Base-by-base conservation (phyloP, 1,284 basidiomycete genomes). In the Uromyces viciae-fabae region DNA sequence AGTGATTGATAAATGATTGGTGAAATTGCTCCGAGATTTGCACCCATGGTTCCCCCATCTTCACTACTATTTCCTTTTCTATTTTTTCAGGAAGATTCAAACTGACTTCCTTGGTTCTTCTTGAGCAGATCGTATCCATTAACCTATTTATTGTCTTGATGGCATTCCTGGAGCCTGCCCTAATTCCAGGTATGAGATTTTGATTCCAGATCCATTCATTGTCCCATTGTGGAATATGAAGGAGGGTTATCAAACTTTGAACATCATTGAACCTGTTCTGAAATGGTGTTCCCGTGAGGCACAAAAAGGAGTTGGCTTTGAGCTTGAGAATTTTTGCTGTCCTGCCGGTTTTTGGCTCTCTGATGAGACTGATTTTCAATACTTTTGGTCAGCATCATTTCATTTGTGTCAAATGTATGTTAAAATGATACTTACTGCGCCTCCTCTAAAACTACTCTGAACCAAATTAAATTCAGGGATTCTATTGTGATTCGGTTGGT, bases 51-150 rank as follows among this genome's bases (percentile, higher is more conserved):
- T 69, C 42, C 4, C 66, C 66, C 40, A 69, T 46, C 7, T 9
- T 69, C 66, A 69, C 66, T 14, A 46, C 4, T 25, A 69, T 31
- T 14, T 17, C 66, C 15, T 0, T 46, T 31, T 69, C 66, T 25
- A 69, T 28, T 42, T 69, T 69, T 28, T 31, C 46, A 1, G 66
- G 66, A 46, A 69, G 38, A 69, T 69, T 69, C 42, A 69, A 46
- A 5, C 42, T 14, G 19, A 46, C 66, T 15, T 69, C 66, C 40
- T 69, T 69, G 11, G 17, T 69, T 42, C 66, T 69, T 42, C 66
- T 46, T 25, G 46, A 69, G n/a, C 42, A 69, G n/a, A 69, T n/a
- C 14, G 22, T 69, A 3, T 69, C 66, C 66, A 69, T 69, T n/a
- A 43, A 46, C 28, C 15, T 1, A 7, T 69, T 69, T 28, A 69